Evolutionary conservation across 306 rosid genomes (phyloP).

Genomic region (Lathyrus sativus): DNA sequence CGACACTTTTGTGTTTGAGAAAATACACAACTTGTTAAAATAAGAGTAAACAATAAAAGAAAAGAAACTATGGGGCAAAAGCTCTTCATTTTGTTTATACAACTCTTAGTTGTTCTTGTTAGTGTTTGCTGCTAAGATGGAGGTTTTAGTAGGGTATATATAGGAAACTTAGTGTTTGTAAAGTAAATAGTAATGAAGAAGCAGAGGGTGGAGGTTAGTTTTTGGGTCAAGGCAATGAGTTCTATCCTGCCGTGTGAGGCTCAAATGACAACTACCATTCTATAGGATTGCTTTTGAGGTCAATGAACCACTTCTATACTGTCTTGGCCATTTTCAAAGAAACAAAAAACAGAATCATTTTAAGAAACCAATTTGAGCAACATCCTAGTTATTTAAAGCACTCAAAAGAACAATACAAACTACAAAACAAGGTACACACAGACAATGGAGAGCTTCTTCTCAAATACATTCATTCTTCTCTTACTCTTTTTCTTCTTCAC

Average conservation of each 20-base stretch:
- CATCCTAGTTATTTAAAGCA: background rate
- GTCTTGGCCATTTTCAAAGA: background rate
- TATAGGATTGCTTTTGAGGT: constrained; percentile 2
- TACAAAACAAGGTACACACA: background rate
- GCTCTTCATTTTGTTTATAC: constrained; percentile 16
- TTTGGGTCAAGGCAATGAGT: constrained; percentile 11
- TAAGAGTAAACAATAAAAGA: constrained; percentile 3
- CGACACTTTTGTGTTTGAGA: constrained; percentile 42
- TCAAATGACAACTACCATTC: background rate
- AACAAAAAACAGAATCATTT: background rate
- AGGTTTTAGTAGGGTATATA: constrained; percentile 10
- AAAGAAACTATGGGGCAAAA: constrained; percentile 5
- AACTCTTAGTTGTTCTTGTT: background rate
- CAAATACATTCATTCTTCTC: background rate
- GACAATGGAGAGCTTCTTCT: background rate
- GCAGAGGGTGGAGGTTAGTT: background rate
- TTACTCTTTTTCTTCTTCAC: background rate
- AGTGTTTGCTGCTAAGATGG: constrained; percentile 8
- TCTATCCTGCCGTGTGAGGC: background rate
- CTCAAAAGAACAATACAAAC: background rate
- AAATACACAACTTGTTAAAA: constrained; percentile 1
- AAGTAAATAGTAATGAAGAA: background rate
- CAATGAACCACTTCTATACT: background rate
- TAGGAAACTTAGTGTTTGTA: background rate
- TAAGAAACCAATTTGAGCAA: background rate